A percentile compares a stretch with the other conserved stretches of the same genome.
phyloP scores from a whole-genome alignment of 116 monocot genomes.

The Posidonia oceanica region DNA sequence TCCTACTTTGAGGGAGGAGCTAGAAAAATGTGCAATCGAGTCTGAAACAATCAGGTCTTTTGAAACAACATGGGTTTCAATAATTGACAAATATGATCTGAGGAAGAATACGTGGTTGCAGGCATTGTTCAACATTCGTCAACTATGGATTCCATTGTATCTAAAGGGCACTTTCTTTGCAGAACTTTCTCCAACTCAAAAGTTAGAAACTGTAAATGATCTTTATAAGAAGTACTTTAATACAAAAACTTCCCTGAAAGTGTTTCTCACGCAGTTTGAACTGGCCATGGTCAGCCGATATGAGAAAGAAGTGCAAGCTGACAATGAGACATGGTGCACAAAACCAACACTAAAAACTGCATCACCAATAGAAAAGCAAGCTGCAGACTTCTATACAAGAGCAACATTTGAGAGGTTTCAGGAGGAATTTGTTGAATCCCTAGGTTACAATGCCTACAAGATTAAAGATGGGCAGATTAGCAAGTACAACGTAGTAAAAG shows the following conservation, averaged over 20 bases:
- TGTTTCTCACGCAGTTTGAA: slow-evolving; percentile 84
- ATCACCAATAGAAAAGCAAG: slow-evolving; percentile 91
- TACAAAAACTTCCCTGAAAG: slow-evolving; percentile 78
- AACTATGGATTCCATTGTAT: slow-evolving; percentile 78
- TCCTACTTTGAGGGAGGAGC: slow-evolving; percentile 55
- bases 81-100: slow-evolving; percentile 73
- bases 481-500: slow-evolving; percentile 66
- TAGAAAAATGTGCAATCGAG: slow-evolving; percentile 73
- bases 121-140: slow-evolving; percentile 71
- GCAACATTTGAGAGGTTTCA: slow-evolving; percentile 74
- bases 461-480: slow-evolving; percentile 46
- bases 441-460: slow-evolving; percentile 63
- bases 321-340: slow-evolving; percentile 32
- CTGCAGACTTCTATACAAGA: slow-evolving; percentile 60
- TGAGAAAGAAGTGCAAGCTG: slow-evolving; percentile 63
- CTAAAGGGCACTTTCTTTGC: slow-evolving; percentile 79
- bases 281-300: slow-evolving; percentile 54
- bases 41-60: slow-evolving; percentile 62
- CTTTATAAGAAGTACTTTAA: slow-evolving; percentile 90
- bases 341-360: slow-evolving; percentile 69
- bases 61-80: slow-evolving; percentile 63
- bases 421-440: slow-evolving; percentile 84
- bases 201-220: slow-evolving; percentile 83
- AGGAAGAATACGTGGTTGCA: slow-evolving; percentile 89
- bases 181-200: slow-evolving; percentile 59